Evolutionary conservation across 345 rosid genomes (phyloP).

Genomic region (Acer negundo): DNA sequence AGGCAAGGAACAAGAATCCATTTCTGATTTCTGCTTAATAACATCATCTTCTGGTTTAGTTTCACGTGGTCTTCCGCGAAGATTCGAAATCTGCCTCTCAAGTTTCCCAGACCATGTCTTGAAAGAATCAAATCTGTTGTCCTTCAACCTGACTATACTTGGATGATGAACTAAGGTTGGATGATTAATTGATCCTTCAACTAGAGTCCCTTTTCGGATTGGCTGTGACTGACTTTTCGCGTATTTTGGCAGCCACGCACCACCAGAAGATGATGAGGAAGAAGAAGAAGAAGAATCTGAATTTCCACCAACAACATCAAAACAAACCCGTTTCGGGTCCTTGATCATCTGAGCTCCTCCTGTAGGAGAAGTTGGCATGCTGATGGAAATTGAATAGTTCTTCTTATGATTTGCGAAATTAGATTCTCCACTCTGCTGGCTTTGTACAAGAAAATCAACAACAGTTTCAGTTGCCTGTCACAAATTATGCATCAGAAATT

Average conservation of each 20-base stretch:
- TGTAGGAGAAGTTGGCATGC: slow-evolving; percentile 65
- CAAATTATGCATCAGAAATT: not conserved
- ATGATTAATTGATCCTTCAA: slow-evolving; percentile 16
- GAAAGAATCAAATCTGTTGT: slow-evolving; percentile 73
- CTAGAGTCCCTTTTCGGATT: slow-evolving; percentile 46
- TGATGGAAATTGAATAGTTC: slow-evolving; percentile 48
- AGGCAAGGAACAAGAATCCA: slow-evolving; percentile 42
- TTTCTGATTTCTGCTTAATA: slow-evolving; percentile 32
- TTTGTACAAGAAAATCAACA: slow-evolving; percentile 2
- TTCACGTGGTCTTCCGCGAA: slow-evolving; percentile 56
- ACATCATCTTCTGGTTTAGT: slow-evolving; percentile 25
- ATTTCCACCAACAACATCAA: slow-evolving; percentile 27
- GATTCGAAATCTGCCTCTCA: slow-evolving; percentile 68
- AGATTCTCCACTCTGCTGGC: slow-evolving; percentile 20
- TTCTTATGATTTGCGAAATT: slow-evolving; percentile 33
- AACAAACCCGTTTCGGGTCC: slow-evolving; percentile 29
- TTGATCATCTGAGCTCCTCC: slow-evolving; percentile 23
- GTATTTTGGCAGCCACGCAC: slow-evolving; percentile 20
- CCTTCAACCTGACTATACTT: slow-evolving; percentile 38
- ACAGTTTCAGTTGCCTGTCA: slow-evolving; percentile 10
- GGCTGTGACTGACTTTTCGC: slow-evolving; percentile 62
- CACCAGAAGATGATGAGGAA: slow-evolving; percentile 19
- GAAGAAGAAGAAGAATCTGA: slow-evolving; percentile 28
- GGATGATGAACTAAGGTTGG: slow-evolving; percentile 35
- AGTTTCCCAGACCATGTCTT: slow-evolving; percentile 89